Percentiles rank a stretch among this genome's conserved stretches.
Conservation (phyloP, 2,329 filamentous ascomycete genomes). For the Teratosphaeria destructans region DNA sequence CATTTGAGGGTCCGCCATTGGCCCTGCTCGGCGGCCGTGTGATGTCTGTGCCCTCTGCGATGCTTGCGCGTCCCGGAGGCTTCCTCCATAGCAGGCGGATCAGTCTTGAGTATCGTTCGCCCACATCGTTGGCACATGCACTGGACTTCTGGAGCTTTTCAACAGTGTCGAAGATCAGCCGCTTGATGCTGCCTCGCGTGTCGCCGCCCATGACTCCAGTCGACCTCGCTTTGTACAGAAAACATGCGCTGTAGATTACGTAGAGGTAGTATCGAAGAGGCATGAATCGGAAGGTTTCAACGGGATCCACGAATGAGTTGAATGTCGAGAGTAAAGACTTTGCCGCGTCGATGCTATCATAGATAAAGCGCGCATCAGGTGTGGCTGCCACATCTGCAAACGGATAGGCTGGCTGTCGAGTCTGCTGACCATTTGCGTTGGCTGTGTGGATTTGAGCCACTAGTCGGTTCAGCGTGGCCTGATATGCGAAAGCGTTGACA, state of each 20-base stretch:
- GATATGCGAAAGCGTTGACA: conserved; percentile 56
- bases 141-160: conserved; percentile 50
- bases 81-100: conserved; percentile 50
- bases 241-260: conserved; percentile 54
- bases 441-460: conserved; percentile 13
- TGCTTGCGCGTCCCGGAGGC: conserved; percentile 17
- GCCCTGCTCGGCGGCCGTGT: conserved; percentile 9
- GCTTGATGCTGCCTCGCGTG: conserved; percentile 46
- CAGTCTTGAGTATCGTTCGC: conserved; percentile 50
- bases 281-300: conserved; percentile 52
- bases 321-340: conserved; percentile 51
- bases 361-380: conserved; percentile 56
- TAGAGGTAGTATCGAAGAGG: conserved; percentile 54
- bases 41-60: conserved; percentile 12
- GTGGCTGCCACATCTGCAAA: conserved; percentile 41
- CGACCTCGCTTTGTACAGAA: conserved; percentile 53
- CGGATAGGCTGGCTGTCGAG: conserved; percentile 12
- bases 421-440: conserved; percentile 13
- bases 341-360: conserved; percentile 54
- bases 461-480: conserved; percentile 23
- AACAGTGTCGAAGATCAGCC: conserved; percentile 49
- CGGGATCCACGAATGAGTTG: conserved; percentile 49
- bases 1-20: neutral
- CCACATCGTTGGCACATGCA: conserved; percentile 48
- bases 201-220: conserved; percentile 49